Conservation (phyloP, 331 rosid species). For the Malus hybrid region DNA sequence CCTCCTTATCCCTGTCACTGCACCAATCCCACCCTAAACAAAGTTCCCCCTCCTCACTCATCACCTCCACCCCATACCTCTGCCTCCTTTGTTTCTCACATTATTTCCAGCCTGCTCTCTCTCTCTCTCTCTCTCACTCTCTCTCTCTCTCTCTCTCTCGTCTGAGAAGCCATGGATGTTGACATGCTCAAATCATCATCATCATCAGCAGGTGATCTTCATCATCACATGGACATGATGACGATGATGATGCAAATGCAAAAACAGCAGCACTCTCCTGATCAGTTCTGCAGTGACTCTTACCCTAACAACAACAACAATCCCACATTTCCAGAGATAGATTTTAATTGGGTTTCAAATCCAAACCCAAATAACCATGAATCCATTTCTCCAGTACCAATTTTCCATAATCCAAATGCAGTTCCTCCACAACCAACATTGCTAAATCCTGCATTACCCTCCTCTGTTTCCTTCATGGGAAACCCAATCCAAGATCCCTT, state of each 20-base stretch:
- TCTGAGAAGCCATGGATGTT: slow-evolving; percentile 36
- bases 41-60: neutral
- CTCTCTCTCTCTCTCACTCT: too few species aligned
- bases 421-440: slow-evolving; percentile 4
- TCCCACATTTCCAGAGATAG: slow-evolving; percentile 25
- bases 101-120: neutral
- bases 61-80: slow-evolving; percentile 26
- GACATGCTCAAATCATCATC: slow-evolving; percentile 35
- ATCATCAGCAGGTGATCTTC: slow-evolving; percentile 10
- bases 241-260: slow-evolving; percentile 75
- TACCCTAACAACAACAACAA: slow-evolving; percentile 15
- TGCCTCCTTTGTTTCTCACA: slow-evolving; percentile 25
- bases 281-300: slow-evolving; percentile 31
- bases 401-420: slow-evolving; percentile 6
- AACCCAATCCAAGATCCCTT: slow-evolving; percentile 12
- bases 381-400: slow-evolving; percentile 4
- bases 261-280: slow-evolving; percentile 19
- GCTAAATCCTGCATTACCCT: slow-evolving; percentile 7
- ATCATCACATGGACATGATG: slow-evolving; percentile 50
- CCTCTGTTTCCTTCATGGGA: slow-evolving; percentile 14
- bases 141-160: neutral
- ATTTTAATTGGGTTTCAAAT: slow-evolving; percentile 20
- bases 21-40: neutral
- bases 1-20: slow-evolving; percentile 30
- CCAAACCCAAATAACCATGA: neutral